These are phyloP conservation scores for Claviceps pazoutovae DNA, from an alignment of 2,329 filamentous ascomycete species.

Conservation along the genomic window DNA sequence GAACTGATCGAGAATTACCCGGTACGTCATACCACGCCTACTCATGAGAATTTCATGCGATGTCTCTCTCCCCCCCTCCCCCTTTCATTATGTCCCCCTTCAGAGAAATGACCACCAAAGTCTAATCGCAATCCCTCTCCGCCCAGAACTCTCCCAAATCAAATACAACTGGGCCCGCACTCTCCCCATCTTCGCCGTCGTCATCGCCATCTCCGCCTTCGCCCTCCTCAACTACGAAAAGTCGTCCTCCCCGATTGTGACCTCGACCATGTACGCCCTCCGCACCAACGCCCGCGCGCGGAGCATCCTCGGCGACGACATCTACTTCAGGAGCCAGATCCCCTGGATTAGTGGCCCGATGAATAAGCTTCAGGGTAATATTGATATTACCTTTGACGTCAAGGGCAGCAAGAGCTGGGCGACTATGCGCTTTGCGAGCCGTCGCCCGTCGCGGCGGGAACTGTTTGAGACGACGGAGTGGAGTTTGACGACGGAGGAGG, in stretches of 20 bases:
- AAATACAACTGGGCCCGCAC: conserved; percentile 54
- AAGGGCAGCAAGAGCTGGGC: conserved; percentile 60
- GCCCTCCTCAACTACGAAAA: conserved; percentile 99
- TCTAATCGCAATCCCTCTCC: neutral
- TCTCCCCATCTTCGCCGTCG: conserved; percentile 63
- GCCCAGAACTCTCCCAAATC: conserved; percentile 26
- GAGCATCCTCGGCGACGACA: conserved; percentile 69
- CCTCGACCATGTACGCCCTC: conserved; percentile 79
- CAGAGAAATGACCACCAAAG: neutral
- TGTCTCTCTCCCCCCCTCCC: too few relatives aligned
- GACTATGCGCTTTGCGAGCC: conserved; percentile 68
- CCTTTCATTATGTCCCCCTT: too few relatives aligned
- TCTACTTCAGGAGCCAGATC: conserved; percentile 66
- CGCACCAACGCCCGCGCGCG: conserved; percentile 66
- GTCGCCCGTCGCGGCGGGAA: conserved; percentile 44
- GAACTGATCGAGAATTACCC: conserved; percentile 52
- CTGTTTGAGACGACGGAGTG: conserved; percentile 82
- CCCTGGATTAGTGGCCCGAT: conserved; percentile 79
- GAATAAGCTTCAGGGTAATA: conserved; percentile 84
- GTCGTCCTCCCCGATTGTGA: conserved; percentile 72
- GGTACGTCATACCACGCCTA: conserved; percentile 23
- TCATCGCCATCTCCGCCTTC: conserved; percentile 57
- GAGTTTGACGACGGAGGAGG: conserved; percentile 60
- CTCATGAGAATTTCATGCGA: too few relatives aligned
- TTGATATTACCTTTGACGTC: conserved; percentile 78